phyloP scores from a whole-genome alignment of 768 basidiomycete genomes.

The Agaricus subrufescens region DNA sequence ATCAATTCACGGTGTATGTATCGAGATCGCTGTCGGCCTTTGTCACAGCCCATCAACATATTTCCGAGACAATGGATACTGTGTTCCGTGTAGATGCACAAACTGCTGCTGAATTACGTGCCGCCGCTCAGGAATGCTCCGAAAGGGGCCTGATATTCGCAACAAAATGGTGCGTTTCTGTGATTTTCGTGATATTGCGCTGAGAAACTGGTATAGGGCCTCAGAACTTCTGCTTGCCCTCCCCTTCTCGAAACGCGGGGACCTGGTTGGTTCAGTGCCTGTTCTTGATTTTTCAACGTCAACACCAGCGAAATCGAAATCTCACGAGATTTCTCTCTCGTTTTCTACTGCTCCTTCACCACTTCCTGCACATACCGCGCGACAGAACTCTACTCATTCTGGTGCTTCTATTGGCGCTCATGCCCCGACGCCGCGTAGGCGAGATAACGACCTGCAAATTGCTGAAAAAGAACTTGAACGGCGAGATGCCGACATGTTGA shows the following conservation, averaged over 20 bases:
- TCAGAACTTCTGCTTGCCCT: constrained; percentile 70
- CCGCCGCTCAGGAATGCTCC: constrained; percentile 66
- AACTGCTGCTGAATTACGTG: constrained; percentile 51
- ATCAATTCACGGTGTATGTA: constrained; percentile 12
- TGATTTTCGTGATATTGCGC: constrained; percentile 8
- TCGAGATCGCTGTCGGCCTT: not conserved
- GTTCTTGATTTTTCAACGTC: constrained; percentile 50
- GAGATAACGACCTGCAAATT: constrained; percentile 26
- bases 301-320: constrained; percentile 47
- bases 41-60: no score
- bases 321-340: constrained; percentile 31
- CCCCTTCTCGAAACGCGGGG: constrained; percentile 26
- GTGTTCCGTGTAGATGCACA: constrained; percentile 37
- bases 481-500: constrained; percentile 68
- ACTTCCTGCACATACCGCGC: constrained; percentile 24
- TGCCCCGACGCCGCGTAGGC: constrained; percentile 27
- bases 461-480: constrained; percentile 45
- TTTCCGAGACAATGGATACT: constrained; percentile 9
- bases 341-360: constrained; percentile 32
- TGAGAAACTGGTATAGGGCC: constrained; percentile 43
- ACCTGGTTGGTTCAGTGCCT: constrained; percentile 12
- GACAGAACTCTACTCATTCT: constrained; percentile 18
- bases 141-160: constrained; percentile 67
- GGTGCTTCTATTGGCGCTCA: constrained; percentile 25
- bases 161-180: constrained; percentile 63